Evolutionary conservation across 1,284 basidiomycete genomes (phyloP), one percentile per base, ranked within the genome.

Genomic region (Marasmius sp.): DNA sequence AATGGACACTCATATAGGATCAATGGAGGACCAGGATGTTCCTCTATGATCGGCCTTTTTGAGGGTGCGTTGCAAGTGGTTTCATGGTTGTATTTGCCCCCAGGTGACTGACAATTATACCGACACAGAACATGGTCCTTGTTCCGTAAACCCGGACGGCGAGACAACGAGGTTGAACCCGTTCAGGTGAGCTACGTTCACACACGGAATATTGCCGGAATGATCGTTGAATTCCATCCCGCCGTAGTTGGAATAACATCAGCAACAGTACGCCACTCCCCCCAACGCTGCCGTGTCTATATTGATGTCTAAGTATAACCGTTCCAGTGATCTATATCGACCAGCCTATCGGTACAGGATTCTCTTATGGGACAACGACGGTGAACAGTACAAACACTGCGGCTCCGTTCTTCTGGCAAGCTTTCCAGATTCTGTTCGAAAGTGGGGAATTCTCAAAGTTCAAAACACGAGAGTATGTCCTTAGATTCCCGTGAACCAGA

Each of bases 331-430:
- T 92, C 51, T 91, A 90, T 68, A 85, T 92, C 57, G 89, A 91
- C 70, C 89, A 92, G 71, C 90, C 90, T 0, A 86, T 89, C 58
- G 86, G 85, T 0, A 84, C 86, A 5, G 87, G 87, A 2, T 88
- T 88, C 70, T 89, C 86, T 5, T 85, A 82, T 60, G 87, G 87
- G 3, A 80, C 72, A 0, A 81, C 85, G 59, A 77, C 79, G 0
- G 79, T 79, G 18, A 81, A 81, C 61, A 82, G 78, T 68, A 82
- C 81, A 12, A 71, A 77, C 37, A 57, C 77, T 27, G 74, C 76
- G 0, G 74, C 77, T 0, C 74, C 75, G 0, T 80, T 80, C 20
- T 79, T 88, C 12, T 89, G 87, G 87, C 75, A 78, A 48, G 84
- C 83, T 0, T 83, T 92, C 72, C 90, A 92, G 66, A 73, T 89